These are phyloP conservation scores for Camellia granthamiana DNA, from an alignment of 148 eudicot species.

Conservation along the genomic window DNA sequence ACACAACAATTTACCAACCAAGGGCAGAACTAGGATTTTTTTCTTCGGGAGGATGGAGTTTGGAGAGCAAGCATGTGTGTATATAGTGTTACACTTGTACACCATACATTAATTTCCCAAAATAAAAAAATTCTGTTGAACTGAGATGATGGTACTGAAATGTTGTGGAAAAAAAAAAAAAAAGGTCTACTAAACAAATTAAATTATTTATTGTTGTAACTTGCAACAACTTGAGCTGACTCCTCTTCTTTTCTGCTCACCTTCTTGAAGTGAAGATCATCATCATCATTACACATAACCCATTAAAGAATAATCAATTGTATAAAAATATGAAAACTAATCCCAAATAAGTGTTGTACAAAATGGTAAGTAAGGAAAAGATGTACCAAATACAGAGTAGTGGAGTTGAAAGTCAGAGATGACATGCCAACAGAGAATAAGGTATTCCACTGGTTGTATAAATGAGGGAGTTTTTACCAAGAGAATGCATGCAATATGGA, in stretches of 20 bases:
- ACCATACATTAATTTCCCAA: too few relatives aligned
- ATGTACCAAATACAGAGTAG: not conserved
- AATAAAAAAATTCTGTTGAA: too few relatives aligned
- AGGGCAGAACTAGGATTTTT: not conserved
- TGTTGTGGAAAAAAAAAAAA: too few relatives aligned
- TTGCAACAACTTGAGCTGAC: not conserved
- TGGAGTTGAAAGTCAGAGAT: not conserved
- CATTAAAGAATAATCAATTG: not conserved
- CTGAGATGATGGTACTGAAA: too few relatives aligned
- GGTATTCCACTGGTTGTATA: not conserved
- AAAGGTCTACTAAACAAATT: too few relatives aligned
- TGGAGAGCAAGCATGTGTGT: not conserved
- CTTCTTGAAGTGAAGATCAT: not conserved
- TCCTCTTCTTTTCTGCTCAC: not conserved
- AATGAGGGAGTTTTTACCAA: not conserved
- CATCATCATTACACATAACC: not conserved
- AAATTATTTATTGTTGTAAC: too few relatives aligned
- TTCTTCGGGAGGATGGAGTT: not conserved
- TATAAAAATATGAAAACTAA: too few relatives aligned
- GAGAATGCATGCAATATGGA: not conserved
- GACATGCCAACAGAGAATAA: not conserved
- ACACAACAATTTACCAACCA: not conserved
- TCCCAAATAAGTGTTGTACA: not conserved
- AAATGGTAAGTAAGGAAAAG: not conserved
- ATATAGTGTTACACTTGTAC: not conserved